Evolutionary conservation across 306 rosid genomes (phyloP).

Genomic region (Purshia tridentata): DNA sequence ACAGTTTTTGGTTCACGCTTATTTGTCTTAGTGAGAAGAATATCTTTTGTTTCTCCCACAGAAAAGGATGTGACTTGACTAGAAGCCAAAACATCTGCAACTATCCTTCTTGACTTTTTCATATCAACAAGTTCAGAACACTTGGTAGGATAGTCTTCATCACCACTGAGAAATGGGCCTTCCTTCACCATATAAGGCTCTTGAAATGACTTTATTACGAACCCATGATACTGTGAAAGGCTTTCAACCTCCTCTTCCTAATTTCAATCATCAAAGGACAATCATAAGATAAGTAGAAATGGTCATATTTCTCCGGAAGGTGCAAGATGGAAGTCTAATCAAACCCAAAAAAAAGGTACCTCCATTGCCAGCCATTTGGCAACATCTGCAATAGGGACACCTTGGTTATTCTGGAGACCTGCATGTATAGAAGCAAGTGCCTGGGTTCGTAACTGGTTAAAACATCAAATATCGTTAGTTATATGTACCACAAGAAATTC

Average conservation of each 20-base stretch:
- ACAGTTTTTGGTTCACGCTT: conserved; percentile 36
- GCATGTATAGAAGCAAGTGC: conserved; percentile 95
- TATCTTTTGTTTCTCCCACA: conserved; percentile 39
- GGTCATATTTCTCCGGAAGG: background rate
- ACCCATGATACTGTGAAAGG: conserved; percentile 82
- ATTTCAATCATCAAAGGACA: conserved; percentile 32
- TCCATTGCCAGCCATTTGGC: conserved; percentile 93
- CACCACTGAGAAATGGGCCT: conserved; percentile 71
- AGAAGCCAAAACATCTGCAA: conserved; percentile 52
- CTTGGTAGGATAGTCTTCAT: conserved; percentile 78
- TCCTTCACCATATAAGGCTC: conserved; percentile 90
- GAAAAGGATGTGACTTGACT: conserved; percentile 34
- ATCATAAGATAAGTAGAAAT: conserved; percentile 29
- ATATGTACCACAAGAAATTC: background rate
- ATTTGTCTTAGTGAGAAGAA: conserved; percentile 26
- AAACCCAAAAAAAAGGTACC: conserved; percentile 51
- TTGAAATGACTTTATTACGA: conserved; percentile 58
- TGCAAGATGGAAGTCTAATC: conserved; percentile 18
- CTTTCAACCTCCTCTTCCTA: conserved; percentile 82
- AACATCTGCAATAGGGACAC: conserved; percentile 73
- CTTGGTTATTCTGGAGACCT: conserved; percentile 89
- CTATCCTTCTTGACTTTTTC: conserved; percentile 65
- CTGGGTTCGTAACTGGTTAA: conserved; percentile 79
- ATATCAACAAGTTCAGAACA: conserved; percentile 74
- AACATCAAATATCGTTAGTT: conserved; percentile 21